phyloP scores from a whole-genome alignment of 768 basidiomycete species.

The Clavulina sp. region DNA sequence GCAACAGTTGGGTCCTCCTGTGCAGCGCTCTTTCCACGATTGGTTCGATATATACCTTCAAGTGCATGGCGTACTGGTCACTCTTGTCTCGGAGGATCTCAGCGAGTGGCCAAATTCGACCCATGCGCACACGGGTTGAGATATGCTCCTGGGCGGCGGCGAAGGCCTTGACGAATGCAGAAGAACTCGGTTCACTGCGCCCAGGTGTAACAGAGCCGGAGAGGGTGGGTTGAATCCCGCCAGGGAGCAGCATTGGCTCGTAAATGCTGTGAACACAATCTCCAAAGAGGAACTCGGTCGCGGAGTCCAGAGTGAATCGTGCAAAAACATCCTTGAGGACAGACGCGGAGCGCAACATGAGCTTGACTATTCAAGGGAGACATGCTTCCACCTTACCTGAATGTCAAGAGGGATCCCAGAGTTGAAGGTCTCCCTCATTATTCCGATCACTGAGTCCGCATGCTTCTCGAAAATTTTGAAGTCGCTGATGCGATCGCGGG shows the following conservation, averaged over 20 bases:
- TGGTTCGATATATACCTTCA: constrained; percentile 4
- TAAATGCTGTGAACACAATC: constrained; percentile 35
- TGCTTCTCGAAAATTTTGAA: constrained; percentile 45
- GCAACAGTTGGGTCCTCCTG: constrained; percentile 3
- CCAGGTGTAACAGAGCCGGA: constrained; percentile 20
- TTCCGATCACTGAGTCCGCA: constrained; percentile 23
- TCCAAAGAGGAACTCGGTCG: constrained; percentile 50
- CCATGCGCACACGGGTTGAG: constrained; percentile 24
- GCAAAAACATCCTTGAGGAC: constrained; percentile 39
- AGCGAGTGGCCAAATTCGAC: constrained; percentile 27
- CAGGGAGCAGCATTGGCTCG: constrained; percentile 25
- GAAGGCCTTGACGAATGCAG: constrained; percentile 26
- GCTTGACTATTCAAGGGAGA: not conserved
- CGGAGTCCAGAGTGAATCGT: constrained; percentile 48
- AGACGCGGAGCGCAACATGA: too few relatives aligned
- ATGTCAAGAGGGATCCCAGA: constrained; percentile 39
- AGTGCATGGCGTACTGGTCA: not conserved
- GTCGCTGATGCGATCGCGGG: constrained; percentile 35
- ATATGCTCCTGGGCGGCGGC: constrained; percentile 28
- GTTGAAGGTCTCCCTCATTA: constrained; percentile 25
- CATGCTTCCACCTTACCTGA: constrained; percentile 17
- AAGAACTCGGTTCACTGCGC: constrained; percentile 22
- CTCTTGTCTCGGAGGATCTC: constrained; percentile 26
- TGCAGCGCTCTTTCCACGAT: not conserved
- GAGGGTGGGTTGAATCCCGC: constrained; percentile 11